Evolutionary conservation across 2,329 filamentous ascomycete genomes (phyloP).

Genomic region (Diaporthe helianthi): DNA sequence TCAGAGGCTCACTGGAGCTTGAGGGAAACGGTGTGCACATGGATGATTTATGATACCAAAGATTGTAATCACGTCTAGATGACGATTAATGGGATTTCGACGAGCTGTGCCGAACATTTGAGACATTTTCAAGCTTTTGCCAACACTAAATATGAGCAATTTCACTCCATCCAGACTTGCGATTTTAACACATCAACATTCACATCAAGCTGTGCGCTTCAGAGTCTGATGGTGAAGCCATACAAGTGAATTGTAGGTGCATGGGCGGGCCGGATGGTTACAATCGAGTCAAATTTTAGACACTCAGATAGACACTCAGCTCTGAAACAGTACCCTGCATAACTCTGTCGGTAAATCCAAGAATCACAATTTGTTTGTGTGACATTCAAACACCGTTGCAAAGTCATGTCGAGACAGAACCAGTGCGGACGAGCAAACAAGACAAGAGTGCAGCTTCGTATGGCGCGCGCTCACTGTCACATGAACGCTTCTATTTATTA

Average conservation of each 20-base stretch:
- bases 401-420: neutral
- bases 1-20: neutral
- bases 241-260: too few species aligned
- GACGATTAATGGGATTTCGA: neutral
- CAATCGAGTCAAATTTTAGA: neutral
- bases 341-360: too few species aligned
- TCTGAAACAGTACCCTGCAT: too few species aligned
- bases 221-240: neutral
- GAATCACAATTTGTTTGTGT: neutral
- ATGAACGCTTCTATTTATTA: neutral
- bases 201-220: neutral
- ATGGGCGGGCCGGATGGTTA: too few species aligned
- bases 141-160: too few species aligned
- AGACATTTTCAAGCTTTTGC: too few species aligned
- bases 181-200: neutral
- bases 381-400: neutral
- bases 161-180: neutral
- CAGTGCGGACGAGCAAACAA: neutral
- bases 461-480: neutral
- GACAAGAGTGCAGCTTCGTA: neutral
- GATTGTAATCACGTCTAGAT: neutral
- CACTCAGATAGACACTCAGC: too few species aligned
- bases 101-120: neutral
- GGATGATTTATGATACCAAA: conserved; percentile 15
- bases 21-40: neutral